Conservation (phyloP, 179 eudicot species). For the Corrigiola litoralis region DNA sequence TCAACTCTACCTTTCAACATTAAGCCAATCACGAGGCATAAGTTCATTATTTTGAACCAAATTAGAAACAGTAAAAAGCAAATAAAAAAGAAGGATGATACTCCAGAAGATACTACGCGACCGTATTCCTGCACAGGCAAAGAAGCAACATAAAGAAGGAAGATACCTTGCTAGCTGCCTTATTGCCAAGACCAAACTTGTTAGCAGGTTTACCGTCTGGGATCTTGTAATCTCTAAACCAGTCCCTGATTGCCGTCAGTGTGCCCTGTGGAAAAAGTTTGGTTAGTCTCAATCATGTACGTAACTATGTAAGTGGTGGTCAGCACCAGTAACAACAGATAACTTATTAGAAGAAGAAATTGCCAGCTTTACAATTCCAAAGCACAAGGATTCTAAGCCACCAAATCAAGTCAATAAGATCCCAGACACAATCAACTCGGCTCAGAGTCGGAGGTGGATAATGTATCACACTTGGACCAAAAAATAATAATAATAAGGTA, state of each 20-base stretch:
- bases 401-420: too few relatives aligned
- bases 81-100: neutral
- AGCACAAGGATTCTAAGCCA: neutral
- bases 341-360: neutral
- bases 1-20: too few relatives aligned
- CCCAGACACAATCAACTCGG: too few relatives aligned
- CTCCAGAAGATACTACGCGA: neutral
- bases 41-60: neutral
- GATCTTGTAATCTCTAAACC: slow-evolving; percentile 98
- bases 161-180: slow-evolving; percentile 81
- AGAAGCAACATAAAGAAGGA: neutral
- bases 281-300: neutral
- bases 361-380: neutral
- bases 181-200: slow-evolving; percentile 92
- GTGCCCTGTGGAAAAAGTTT: slow-evolving; percentile 57
- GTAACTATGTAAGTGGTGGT: too few relatives aligned
- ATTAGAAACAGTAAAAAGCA: neutral
- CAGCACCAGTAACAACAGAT: neutral
- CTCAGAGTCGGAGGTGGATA: too few relatives aligned
- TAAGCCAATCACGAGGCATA: too few relatives aligned
- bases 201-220: slow-evolving; percentile 99
- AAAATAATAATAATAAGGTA: too few relatives aligned
- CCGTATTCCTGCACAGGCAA: neutral
- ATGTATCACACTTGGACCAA: too few relatives aligned
- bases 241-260: slow-evolving; percentile 93